phyloP scores from a whole-genome alignment of 2,329 filamentous ascomycete genomes.

The Pyricularia pennisetigena region DNA sequence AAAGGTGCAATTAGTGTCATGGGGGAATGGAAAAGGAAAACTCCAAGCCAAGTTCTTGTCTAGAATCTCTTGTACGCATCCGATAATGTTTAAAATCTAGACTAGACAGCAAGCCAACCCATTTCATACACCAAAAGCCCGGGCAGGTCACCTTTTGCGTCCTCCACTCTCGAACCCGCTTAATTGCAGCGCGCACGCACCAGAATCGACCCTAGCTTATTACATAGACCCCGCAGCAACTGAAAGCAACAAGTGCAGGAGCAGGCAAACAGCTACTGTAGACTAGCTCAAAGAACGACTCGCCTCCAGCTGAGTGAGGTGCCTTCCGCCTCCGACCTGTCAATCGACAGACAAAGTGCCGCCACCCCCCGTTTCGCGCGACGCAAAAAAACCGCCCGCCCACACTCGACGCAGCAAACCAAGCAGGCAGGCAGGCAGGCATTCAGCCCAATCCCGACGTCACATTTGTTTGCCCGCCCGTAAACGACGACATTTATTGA shows the following conservation, averaged over 20 bases:
- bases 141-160: neutral
- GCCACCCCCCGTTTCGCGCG: neutral
- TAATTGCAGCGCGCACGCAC: neutral
- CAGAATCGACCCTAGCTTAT: neutral
- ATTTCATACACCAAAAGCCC: neutral
- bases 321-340: neutral
- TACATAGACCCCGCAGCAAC: neutral
- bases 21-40: neutral
- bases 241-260: neutral
- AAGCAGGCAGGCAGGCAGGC: neutral
- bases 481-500: neutral
- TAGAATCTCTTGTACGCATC: neutral
- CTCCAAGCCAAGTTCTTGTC: neutral
- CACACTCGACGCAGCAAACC: neutral
- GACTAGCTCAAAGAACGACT: neutral
- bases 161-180: neutral
- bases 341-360: neutral
- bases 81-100: neutral
- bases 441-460: neutral
- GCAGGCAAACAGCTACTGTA: neutral
- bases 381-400: neutral
- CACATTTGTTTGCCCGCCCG: neutral
- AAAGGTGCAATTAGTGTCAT: neutral
- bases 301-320: neutral
- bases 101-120: neutral